phyloP scores from a whole-genome alignment of 345 rosid genomes.

The Laguncularia racemosa region DNA sequence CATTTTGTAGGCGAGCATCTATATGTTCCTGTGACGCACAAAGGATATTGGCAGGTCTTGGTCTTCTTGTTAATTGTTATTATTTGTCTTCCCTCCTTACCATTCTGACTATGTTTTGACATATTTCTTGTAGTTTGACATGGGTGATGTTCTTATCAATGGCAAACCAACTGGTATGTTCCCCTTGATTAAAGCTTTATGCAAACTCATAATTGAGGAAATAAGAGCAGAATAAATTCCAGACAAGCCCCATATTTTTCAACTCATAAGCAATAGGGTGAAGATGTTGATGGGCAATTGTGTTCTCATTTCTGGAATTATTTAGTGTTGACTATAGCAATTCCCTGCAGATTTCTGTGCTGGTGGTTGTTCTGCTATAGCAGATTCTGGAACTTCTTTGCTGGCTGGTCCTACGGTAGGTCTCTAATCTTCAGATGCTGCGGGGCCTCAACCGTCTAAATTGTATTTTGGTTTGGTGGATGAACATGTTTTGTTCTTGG shows the following conservation, averaged over 20 bases:
- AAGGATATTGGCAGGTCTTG: slow-evolving; percentile 93
- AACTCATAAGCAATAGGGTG: no score
- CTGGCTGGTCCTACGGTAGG: slow-evolving; percentile 86
- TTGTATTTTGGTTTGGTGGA: background rate
- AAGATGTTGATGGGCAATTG: background rate
- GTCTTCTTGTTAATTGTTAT: background rate
- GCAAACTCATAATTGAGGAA: no score
- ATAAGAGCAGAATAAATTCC: no score
- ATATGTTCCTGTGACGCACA: slow-evolving; percentile 75
- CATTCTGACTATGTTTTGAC: background rate
- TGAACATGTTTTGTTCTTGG: background rate
- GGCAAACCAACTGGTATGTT: slow-evolving; percentile 73
- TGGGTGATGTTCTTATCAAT: slow-evolving; percentile 75
- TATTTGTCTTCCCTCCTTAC: background rate
- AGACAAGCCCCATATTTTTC: no score
- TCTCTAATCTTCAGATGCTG: background rate
- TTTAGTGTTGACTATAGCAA: slow-evolving; percentile 1
- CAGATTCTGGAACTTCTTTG: slow-evolving; percentile 92
- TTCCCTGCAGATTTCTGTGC: slow-evolving; percentile 49
- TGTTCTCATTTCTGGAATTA: background rate
- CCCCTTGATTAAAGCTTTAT: background rate
- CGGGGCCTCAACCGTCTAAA: background rate
- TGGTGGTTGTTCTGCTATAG: slow-evolving; percentile 69
- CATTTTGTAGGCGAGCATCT: slow-evolving; percentile 85
- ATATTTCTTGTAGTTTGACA: slow-evolving; percentile 47